Conservation (phyloP, 2,329 filamentous ascomycete species). For the Colletotrichum noveboracense region DNA sequence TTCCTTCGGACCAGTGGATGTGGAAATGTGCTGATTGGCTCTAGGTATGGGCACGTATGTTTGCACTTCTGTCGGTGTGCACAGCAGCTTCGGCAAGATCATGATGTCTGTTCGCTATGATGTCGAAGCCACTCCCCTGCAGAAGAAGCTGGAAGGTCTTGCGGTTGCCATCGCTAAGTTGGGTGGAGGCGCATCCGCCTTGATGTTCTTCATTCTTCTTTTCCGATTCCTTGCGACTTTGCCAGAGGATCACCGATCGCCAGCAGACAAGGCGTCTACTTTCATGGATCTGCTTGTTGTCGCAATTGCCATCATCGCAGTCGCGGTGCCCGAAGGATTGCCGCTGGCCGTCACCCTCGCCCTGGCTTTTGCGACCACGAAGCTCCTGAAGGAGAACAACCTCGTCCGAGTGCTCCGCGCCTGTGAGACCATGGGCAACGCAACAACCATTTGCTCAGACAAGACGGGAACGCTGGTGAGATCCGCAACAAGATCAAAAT, state of each 20-base stretch:
- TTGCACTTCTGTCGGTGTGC: conserved; percentile 58
- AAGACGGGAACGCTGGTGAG: conserved; percentile 66
- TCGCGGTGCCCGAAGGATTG: conserved; percentile 70
- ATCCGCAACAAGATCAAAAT: not conserved
- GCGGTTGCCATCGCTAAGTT: conserved; percentile 49
- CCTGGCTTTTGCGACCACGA: conserved; percentile 71
- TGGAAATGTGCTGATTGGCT: not conserved
- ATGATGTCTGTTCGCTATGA: conserved; percentile 60
- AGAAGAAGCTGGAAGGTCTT: conserved; percentile 55
- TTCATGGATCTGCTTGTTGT: conserved; percentile 71
- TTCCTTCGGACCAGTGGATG: not conserved
- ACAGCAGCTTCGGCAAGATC: conserved; percentile 60
- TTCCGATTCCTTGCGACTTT: conserved; percentile 78
- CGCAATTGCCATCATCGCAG: conserved; percentile 69
- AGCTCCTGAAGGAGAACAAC: conserved; percentile 75
- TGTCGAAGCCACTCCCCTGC: conserved; percentile 57
- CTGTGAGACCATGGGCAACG: conserved; percentile 77
- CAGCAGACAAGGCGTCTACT: conserved; percentile 60
- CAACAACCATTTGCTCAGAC: conserved; percentile 78
- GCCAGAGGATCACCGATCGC: conserved; percentile 48
- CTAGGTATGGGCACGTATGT: conserved; percentile 53
- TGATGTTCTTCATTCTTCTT: conserved; percentile 78
- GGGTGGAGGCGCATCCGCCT: conserved; percentile 70
- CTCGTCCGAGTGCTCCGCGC: conserved; percentile 70
- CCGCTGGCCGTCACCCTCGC: conserved; percentile 72